These are phyloP conservation scores for Phoenix roebelenii DNA, from an alignment of 176 grass and related monocot genomes.

Conservation along the genomic window DNA sequence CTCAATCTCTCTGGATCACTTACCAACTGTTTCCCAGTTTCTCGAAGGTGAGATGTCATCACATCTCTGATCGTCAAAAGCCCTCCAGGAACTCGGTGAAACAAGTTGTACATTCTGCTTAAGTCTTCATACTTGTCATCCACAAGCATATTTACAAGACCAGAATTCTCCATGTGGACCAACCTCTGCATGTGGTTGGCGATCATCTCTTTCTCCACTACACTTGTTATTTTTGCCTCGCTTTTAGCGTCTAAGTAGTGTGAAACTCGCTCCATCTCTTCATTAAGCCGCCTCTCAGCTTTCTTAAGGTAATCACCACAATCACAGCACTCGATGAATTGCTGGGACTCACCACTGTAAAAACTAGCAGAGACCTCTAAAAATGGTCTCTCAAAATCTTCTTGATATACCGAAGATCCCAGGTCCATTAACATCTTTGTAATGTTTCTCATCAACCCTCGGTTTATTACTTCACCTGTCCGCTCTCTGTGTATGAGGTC, in stretches of 20 bases:
- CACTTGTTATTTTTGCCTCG: slow-evolving; percentile 84
- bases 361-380: slow-evolving; percentile 69
- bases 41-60: slow-evolving; percentile 13
- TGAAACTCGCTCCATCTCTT: slow-evolving; percentile 91
- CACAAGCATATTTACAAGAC: slow-evolving; percentile 87
- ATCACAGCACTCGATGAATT: slow-evolving; percentile 78
- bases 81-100: slow-evolving; percentile 77
- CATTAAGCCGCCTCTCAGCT: slow-evolving; percentile 77
- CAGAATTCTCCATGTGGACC: slow-evolving; percentile 85
- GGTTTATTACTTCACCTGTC: slow-evolving; percentile 80
- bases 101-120: slow-evolving; percentile 79
- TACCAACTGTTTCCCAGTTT: slow-evolving; percentile 20
- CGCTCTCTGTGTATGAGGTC: slow-evolving; percentile 78
- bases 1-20: slow-evolving; percentile 9
- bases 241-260: slow-evolving; percentile 79
- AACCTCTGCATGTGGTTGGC: slow-evolving; percentile 92
- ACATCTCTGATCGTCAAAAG: slow-evolving; percentile 48
- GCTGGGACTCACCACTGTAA: slow-evolving; percentile 74
- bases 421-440: slow-evolving; percentile 99
- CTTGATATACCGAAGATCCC: slow-evolving; percentile 73
- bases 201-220: slow-evolving; percentile 96
- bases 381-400: slow-evolving; percentile 95
- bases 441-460: slow-evolving; percentile 71
- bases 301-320: slow-evolving; percentile 88
- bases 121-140: slow-evolving; percentile 80